Evolutionary conservation across 2,329 filamentous ascomycete genomes (phyloP).

Genomic region (Ceratocystiopsis sp.): DNA sequence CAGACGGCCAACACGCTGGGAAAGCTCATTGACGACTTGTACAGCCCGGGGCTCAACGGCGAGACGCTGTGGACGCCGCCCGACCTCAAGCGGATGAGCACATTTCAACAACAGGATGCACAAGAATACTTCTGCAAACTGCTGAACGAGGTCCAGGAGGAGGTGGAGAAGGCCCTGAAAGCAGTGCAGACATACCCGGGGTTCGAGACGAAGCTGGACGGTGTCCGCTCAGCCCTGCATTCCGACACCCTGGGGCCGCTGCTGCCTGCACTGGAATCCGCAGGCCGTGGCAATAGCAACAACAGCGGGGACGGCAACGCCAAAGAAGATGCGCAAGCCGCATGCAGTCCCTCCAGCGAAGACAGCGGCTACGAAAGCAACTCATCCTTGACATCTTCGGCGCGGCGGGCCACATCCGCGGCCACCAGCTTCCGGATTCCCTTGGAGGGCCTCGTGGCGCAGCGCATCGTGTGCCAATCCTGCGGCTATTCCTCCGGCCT

Average conservation of each 20-base stretch:
- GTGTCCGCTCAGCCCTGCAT: not conserved
- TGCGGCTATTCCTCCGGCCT: conserved; percentile 82
- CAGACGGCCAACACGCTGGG: conserved; percentile 34
- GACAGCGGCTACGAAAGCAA: conserved; percentile 40
- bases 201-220: conserved; percentile 20
- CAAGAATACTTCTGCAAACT: conserved; percentile 94
- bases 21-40: conserved; percentile 52
- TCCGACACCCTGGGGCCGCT: too few species aligned
- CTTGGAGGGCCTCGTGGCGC: conserved; percentile 71
- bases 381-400: conserved; percentile 13
- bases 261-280: not conserved
- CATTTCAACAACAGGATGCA: conserved; percentile 91
- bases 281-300: not conserved
- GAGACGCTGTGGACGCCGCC: conserved; percentile 66
- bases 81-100: conserved; percentile 79
- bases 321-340: conserved; percentile 15
- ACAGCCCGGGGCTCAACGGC: conserved; percentile 53
- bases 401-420: conserved; percentile 19
- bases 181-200: conserved; percentile 18
- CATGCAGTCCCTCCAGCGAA: conserved; percentile 26
- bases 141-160: conserved; percentile 68
- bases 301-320: not conserved
- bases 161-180: conserved; percentile 37
- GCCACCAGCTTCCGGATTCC: conserved; percentile 45
- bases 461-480: conserved; percentile 70